Evolutionary conservation across 225 moss, liverwort and hornwort genomes (phyloP).

Genomic region (Marchantia paleacea): DNA sequence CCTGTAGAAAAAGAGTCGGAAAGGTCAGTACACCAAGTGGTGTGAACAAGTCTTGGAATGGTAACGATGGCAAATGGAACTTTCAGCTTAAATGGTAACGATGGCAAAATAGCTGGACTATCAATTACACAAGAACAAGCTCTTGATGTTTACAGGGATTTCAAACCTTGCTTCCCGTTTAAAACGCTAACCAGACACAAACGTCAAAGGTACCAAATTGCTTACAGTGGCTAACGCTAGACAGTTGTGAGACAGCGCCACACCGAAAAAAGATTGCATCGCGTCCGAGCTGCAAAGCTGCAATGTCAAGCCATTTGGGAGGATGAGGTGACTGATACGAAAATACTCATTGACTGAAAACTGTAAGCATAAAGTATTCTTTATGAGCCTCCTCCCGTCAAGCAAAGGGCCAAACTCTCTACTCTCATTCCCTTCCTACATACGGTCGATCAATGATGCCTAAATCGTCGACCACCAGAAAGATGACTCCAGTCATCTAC

Average conservation of each 20-base stretch:
- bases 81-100: too few relatives aligned
- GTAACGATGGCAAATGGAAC: not conserved
- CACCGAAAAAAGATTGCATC: slow-evolving; percentile 75
- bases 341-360: not conserved
- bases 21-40: not conserved
- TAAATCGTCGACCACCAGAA: too few relatives aligned
- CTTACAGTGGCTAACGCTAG: slow-evolving; percentile 82
- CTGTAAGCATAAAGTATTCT: too few relatives aligned
- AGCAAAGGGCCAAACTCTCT: too few relatives aligned
- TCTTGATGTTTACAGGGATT: not conserved
- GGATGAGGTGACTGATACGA: not conserved
- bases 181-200: too few relatives aligned
- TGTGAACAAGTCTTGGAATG: not conserved
- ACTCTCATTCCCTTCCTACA: too few relatives aligned
- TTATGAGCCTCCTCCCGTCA: too few relatives aligned
- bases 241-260: slow-evolving; percentile 68
- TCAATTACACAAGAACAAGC: not conserved
- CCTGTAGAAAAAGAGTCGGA: slow-evolving; percentile 39
- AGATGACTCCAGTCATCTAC: too few relatives aligned
- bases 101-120: not conserved
- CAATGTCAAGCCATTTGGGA: slow-evolving; percentile 20
- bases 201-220: not conserved
- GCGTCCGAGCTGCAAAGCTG: slow-evolving; percentile 84
- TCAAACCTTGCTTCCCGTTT: too few relatives aligned
- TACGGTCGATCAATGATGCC: too few relatives aligned